Conservation (phyloP, 371 early-diverging fungal species). For the Circinella minor region DNA sequence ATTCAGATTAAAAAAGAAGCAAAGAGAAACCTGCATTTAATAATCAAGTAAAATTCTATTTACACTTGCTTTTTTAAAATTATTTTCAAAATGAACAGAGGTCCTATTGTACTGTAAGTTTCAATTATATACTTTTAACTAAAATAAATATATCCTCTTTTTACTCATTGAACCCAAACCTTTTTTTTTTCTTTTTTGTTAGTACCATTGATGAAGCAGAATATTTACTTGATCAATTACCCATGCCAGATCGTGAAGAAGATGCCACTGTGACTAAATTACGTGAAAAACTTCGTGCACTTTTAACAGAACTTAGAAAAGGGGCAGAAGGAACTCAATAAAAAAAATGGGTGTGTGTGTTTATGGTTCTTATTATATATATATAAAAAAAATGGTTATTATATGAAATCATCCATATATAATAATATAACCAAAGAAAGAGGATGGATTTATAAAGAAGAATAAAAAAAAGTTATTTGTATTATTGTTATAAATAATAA, state of each 20-base stretch:
- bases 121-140: not conserved
- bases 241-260: conserved; percentile 50
- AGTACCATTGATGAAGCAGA: conserved; percentile 63
- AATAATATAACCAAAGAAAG: no score
- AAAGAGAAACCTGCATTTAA: no score
- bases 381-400: no score
- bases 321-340: conserved; percentile 51
- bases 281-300: conserved; percentile 41
- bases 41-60: no score
- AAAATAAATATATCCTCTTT: not conserved
- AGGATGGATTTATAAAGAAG: no score
- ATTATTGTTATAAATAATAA: no score
- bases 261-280: conserved; percentile 49
- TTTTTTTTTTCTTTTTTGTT: not conserved
- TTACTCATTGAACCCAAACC: not conserved
- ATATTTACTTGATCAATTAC: conserved; percentile 53
- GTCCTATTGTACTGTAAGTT: conserved; percentile 32
- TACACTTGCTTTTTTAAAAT: no score
- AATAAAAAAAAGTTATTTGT: no score
- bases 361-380: no score
- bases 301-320: conserved; percentile 48
- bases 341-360: no score
- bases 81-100: conserved; percentile 25
- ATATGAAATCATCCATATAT: no score
- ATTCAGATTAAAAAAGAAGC: no score